Percentiles rank a stretch among this genome's conserved stretches.
phyloP scores from a whole-genome alignment of 495 filamentous ascomycete genomes.

The Astrocystis sublimbata region DNA sequence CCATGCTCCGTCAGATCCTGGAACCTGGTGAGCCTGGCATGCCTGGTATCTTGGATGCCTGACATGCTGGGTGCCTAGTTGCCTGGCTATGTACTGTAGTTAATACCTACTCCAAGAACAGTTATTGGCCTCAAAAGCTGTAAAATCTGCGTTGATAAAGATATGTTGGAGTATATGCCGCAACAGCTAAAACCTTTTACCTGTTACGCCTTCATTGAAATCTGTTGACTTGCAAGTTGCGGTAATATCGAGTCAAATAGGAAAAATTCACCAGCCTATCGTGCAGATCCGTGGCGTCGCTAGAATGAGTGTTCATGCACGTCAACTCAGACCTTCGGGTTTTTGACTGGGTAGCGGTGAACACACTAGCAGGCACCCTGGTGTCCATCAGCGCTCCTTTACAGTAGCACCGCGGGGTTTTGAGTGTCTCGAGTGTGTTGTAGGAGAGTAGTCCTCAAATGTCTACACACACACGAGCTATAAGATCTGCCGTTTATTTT shows the following conservation, averaged over 20 bases:
- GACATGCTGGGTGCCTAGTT: too few species aligned
- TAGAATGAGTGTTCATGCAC: neutral
- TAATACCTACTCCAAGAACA: too few species aligned
- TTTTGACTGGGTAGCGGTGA: too few species aligned
- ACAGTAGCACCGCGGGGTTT: neutral
- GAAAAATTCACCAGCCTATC: neutral
- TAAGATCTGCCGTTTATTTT: too few species aligned
- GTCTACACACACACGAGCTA: too few species aligned
- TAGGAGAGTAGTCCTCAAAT: too few species aligned
- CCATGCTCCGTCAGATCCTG: neutral
- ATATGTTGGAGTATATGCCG: too few species aligned
- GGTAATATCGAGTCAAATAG: neutral
- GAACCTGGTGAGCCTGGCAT: neutral
- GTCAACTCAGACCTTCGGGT: neutral
- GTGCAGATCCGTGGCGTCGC: slow-evolving; percentile 5
- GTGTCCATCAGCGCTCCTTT: neutral
- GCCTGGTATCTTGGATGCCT: too few species aligned
- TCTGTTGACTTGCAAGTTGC: neutral
- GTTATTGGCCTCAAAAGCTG: too few species aligned
- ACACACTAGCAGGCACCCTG: neutral
- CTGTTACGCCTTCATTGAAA: neutral
- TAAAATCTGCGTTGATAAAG: too few species aligned
- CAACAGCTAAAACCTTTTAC: neutral
- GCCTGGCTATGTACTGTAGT: too few species aligned
- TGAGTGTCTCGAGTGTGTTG: too few species aligned